phyloP scores from a whole-genome alignment of 2,329 filamentous ascomycete genomes.

The Epicoccum nigrum region DNA sequence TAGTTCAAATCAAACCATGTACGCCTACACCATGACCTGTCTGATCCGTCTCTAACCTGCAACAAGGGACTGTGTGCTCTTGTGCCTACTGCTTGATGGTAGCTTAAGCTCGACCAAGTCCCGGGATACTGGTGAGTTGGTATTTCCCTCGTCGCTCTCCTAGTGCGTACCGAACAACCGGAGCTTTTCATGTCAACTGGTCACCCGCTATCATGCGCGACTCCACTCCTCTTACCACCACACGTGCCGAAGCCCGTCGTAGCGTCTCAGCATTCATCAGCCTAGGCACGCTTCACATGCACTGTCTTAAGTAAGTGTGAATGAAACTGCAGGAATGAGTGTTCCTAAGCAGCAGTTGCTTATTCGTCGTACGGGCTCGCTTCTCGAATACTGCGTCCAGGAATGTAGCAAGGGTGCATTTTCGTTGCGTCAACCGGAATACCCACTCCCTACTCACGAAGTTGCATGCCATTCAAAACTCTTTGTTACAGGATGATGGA shows the following conservation, averaged over 20 bases:
- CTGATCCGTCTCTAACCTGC: conserved; percentile 40
- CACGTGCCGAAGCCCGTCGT: neutral
- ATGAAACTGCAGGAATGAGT: conserved; percentile 15
- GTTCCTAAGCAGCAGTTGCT: conserved; percentile 5
- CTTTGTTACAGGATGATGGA: neutral
- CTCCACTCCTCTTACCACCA: neutral
- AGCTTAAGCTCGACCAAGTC: neutral
- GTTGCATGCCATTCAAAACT: conserved; percentile 6
- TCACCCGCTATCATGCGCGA: neutral
- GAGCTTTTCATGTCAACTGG: neutral
- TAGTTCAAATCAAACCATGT: conserved; percentile 43
- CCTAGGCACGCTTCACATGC: conserved; percentile 8
- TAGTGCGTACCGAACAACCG: neutral
- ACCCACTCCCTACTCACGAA: neutral
- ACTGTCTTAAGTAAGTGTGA: conserved; percentile 11
- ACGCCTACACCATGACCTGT: conserved; percentile 40
- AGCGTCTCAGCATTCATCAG: neutral
- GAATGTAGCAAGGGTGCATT: conserved; percentile 22
- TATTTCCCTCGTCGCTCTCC: neutral
- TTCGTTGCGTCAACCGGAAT: conserved; percentile 1
- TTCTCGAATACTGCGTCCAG: conserved; percentile 2
- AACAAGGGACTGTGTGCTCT: conserved; percentile 35
- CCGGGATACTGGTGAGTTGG: conserved; percentile 15
- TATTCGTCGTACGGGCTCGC: conserved; percentile 7
- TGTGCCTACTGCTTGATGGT: neutral